phyloP scores from a whole-genome alignment of 148 eudicot genomes.

The Silene conica region DNA sequence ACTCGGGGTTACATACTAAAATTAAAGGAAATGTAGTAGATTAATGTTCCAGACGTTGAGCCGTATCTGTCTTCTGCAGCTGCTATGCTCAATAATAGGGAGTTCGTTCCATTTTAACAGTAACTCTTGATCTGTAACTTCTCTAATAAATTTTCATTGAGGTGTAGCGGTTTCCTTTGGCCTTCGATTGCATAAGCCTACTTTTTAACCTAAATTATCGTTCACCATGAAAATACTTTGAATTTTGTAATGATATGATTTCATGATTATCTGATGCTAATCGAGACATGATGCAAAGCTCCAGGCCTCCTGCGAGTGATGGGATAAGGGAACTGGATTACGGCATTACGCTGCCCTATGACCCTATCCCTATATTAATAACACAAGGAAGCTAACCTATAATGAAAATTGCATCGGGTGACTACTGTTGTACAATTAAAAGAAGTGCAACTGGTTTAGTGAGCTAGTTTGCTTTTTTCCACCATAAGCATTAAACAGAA shows the following conservation, averaged over 20 bases:
- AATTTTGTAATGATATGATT: not conserved
- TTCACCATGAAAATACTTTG: not conserved
- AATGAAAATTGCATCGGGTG: too few relatives aligned
- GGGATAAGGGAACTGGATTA: too few relatives aligned
- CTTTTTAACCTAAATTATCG: not conserved
- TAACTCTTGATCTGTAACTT: not conserved
- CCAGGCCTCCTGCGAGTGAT: not conserved
- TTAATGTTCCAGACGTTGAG: not conserved
- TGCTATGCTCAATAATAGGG: not conserved
- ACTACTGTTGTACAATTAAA: too few relatives aligned
- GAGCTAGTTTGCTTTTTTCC: not conserved
- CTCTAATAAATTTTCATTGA: not conserved
- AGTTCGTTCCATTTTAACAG: not conserved
- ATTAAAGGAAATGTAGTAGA: not conserved
- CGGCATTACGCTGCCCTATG: too few relatives aligned
- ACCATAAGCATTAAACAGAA: not conserved
- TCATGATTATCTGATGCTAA: not conserved
- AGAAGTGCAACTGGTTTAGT: too few relatives aligned
- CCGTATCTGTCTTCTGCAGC: not conserved
- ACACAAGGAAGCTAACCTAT: not conserved
- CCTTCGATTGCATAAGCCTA: not conserved
- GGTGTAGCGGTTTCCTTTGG: not conserved
- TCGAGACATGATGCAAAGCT: not conserved
- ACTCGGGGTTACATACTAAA: not conserved
- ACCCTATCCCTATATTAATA: not conserved